phyloP scores from a whole-genome alignment of 139 green algal species.

The Ulvella scutata region DNA sequence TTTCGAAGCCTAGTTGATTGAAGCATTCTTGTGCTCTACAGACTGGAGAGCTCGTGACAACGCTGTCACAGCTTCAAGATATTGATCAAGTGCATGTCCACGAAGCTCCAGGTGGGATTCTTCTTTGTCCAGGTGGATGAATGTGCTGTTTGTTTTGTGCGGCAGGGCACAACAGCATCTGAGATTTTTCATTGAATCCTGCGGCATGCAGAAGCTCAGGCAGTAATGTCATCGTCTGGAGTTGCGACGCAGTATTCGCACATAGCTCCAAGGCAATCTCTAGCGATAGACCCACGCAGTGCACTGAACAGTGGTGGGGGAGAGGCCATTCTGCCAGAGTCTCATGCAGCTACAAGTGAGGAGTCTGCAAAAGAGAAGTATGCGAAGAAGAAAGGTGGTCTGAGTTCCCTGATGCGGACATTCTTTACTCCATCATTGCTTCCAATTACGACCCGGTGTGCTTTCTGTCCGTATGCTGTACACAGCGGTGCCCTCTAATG shows the following conservation, averaged over 20 bases:
- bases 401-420: background rate
- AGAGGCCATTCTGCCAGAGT: background rate
- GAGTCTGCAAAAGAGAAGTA: background rate
- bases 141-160: background rate
- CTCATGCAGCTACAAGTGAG: background rate
- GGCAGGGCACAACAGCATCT: background rate
- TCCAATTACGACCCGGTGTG: background rate
- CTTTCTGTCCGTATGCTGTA: no score
- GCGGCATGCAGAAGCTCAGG: background rate
- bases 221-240: background rate
- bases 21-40: no score
- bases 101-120: background rate
- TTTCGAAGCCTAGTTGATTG: no score
- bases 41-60: background rate
- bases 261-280: background rate
- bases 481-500: no score
- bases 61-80: background rate
- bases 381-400: background rate
- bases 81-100: background rate
- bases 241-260: background rate
- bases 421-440: constrained; percentile 1
- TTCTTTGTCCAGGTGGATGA: background rate
- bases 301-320: background rate
- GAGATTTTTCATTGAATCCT: background rate
- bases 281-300: background rate